Evolutionary conservation across 208 protist species (phyloP).

Genomic region (Leishmania amazonensis): DNA sequence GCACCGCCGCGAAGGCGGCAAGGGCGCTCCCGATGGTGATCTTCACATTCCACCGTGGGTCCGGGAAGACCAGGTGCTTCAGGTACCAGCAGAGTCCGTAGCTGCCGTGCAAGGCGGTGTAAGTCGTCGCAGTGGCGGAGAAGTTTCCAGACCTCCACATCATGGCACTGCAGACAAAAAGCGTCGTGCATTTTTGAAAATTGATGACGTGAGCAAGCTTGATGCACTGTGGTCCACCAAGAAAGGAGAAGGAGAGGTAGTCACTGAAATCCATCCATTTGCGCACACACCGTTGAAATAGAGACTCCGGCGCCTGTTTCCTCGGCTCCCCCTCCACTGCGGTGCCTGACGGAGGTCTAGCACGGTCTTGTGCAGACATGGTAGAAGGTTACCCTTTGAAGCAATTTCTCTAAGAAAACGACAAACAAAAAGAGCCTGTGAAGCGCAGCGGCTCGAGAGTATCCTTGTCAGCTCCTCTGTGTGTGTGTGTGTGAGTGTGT

Average conservation of each 20-base stretch:
- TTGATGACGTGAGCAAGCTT: slow-evolving; percentile 82
- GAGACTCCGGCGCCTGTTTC: slow-evolving; percentile 5
- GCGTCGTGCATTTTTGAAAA: slow-evolving; percentile 78
- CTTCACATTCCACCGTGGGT: slow-evolving; percentile 74
- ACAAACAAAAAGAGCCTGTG: not conserved
- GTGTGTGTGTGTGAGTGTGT: not conserved
- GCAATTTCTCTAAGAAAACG: not conserved
- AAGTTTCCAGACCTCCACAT: slow-evolving; percentile 76
- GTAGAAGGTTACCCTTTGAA: not conserved
- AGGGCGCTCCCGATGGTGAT: slow-evolving; percentile 71
- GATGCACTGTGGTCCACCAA: slow-evolving; percentile 63
- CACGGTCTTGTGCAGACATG: not conserved
- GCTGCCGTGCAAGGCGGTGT: slow-evolving; percentile 85
- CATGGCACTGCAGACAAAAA: slow-evolving; percentile 66
- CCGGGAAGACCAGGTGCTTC: slow-evolving; percentile 83
- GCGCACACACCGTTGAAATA: slow-evolving; percentile 26
- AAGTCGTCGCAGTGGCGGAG: slow-evolving; percentile 76
- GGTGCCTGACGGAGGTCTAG: not conserved
- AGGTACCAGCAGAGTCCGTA: slow-evolving; percentile 91
- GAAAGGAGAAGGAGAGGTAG: slow-evolving; percentile 42
- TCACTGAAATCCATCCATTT: slow-evolving; percentile 62
- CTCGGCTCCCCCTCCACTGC: not conserved
- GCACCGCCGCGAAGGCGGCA: slow-evolving; percentile 37
- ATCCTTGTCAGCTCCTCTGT: not conserved
- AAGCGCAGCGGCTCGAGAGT: not conserved